Evolutionary conservation across 108 stramenopile genomes (phyloP).

Genomic region (Fragilaria radians): DNA sequence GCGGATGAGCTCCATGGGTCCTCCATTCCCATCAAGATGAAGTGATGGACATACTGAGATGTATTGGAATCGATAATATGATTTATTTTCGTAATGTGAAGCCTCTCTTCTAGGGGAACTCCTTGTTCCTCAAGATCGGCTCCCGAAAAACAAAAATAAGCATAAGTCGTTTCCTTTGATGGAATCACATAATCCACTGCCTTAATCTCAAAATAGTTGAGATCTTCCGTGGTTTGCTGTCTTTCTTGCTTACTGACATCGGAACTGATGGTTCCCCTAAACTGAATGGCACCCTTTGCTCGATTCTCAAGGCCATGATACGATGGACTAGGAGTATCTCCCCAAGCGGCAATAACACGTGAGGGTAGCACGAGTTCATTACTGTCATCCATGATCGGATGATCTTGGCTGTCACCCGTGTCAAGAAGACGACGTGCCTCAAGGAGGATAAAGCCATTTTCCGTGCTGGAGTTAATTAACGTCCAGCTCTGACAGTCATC

Average conservation of each 20-base stretch:
- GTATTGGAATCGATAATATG: constrained; percentile 12
- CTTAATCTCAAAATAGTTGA: no score
- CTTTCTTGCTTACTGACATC: no score
- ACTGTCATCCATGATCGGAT: constrained; percentile 25
- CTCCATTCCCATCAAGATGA: constrained; percentile 15
- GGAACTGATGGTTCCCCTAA: no score
- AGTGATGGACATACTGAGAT: constrained; percentile 32
- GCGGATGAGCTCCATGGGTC: not conserved
- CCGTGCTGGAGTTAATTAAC: constrained; percentile 9
- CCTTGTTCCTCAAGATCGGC: no score
- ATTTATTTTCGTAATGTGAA: no score
- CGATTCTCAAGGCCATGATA: constrained; percentile 38
- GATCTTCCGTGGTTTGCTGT: no score
- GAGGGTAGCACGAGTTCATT: constrained; percentile 8
- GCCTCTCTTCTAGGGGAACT: no score
- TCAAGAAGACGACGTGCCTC: constrained; percentile 36
- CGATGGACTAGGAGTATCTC: constrained; percentile 17
- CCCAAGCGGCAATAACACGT: constrained; percentile 61
- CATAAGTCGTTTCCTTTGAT: no score
- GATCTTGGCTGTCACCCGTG: constrained; percentile 48
- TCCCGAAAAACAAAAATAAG: no score
- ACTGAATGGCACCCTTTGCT: no score
- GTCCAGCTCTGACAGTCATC: constrained; percentile 50
- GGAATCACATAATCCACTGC: no score
- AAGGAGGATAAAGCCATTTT: constrained; percentile 40